Evolutionary conservation across 148 eudicot genomes (phyloP).

Genomic region (Agrostemma githago): DNA sequence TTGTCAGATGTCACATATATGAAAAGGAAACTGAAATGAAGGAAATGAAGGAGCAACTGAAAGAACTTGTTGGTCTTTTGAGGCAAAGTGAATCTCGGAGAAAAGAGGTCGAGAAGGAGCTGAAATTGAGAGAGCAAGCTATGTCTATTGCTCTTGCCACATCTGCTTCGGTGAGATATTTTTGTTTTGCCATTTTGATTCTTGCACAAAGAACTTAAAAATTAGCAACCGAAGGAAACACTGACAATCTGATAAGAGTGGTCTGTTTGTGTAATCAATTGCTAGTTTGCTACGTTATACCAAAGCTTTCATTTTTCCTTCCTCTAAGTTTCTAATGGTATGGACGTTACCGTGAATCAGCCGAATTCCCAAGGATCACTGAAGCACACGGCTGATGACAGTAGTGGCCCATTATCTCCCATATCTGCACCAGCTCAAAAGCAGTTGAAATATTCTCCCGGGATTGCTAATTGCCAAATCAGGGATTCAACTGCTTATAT

Average conservation of each 20-base stretch:
- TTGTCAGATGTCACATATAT: conserved; percentile 71
- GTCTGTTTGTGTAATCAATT: conserved; percentile 2
- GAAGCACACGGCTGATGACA: conserved; percentile 68
- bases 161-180: conserved; percentile 54
- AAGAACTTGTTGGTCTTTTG: conserved; percentile 79
- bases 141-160: conserved; percentile 59
- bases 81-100: conserved; percentile 88
- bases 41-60: conserved; percentile 92
- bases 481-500: conserved; percentile 72
- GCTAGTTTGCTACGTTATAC: conserved; percentile 10
- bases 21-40: conserved; percentile 77
- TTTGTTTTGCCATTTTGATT: conserved; percentile 4
- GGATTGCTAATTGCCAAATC: conserved; percentile 73
- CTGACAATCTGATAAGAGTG: not conserved
- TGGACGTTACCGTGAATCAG: conserved; percentile 2
- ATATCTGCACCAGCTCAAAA: conserved; percentile 79
- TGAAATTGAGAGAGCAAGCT: conserved; percentile 80
- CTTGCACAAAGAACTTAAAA: not conserved
- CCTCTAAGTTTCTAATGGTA: not conserved
- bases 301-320: not conserved
- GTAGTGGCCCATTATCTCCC: conserved; percentile 71
- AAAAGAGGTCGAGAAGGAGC: conserved; percentile 92
- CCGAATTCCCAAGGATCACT: conserved; percentile 58
- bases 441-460: conserved; percentile 91
- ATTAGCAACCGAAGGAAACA: not conserved